These are phyloP conservation scores for Lepidium aucheri DNA, from an alignment of 345 rosid species.

Conservation along the genomic window DNA sequence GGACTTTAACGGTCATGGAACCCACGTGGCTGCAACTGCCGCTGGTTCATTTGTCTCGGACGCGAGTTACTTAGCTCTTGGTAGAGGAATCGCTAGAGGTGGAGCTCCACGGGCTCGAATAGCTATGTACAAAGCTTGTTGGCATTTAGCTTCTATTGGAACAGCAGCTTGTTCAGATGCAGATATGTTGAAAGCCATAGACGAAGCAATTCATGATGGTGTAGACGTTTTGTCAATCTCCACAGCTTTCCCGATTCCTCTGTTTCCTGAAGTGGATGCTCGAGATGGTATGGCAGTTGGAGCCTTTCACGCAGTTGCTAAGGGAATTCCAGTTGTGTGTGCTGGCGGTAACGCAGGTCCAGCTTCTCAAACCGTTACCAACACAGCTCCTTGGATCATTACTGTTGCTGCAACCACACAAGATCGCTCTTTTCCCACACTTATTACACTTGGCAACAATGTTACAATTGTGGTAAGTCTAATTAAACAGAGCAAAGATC, in stretches of 20 bases:
- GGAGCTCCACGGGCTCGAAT: slow-evolving; percentile 48
- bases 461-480: slow-evolving; percentile 19
- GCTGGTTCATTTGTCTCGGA: slow-evolving; percentile 37
- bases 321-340: slow-evolving; percentile 40
- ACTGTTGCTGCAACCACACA: slow-evolving; percentile 52
- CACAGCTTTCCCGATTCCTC: slow-evolving; percentile 14
- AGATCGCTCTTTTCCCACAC: slow-evolving; percentile 42
- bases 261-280: slow-evolving; percentile 34
- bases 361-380: slow-evolving; percentile 26
- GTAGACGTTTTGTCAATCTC: slow-evolving; percentile 31
- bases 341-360: slow-evolving; percentile 45
- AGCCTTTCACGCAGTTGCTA: slow-evolving; percentile 46
- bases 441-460: slow-evolving; percentile 37
- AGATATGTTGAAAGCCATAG: slow-evolving; percentile 48
- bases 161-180: slow-evolving; percentile 36
- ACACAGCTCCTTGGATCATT: slow-evolving; percentile 48
- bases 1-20: slow-evolving; percentile 55
- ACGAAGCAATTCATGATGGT: slow-evolving; percentile 44
- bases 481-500: neutral
- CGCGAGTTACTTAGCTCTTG: slow-evolving; percentile 36
- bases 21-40: slow-evolving; percentile 52
- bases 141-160: slow-evolving; percentile 29
- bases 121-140: slow-evolving; percentile 53
- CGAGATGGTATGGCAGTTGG: slow-evolving; percentile 40
- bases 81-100: slow-evolving; percentile 35